Evolutionary conservation across 352 stramenopile genomes (phyloP), one percentile per base, ranked within the genome.

Genomic region (Elongisporangium anandrum): DNA sequence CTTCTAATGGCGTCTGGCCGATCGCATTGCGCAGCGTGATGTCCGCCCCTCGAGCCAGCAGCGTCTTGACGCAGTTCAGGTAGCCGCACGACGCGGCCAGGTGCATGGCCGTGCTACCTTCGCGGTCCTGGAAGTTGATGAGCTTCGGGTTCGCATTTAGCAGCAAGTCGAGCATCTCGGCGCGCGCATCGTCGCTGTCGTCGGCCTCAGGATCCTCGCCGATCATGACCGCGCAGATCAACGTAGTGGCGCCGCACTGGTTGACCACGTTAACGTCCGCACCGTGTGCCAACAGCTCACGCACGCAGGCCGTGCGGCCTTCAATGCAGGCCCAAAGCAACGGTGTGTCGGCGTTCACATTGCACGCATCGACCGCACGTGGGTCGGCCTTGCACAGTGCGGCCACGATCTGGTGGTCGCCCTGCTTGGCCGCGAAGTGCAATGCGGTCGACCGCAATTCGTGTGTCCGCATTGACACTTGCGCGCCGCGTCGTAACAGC

Each of bases 271-370:
- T 83, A 5, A 86, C 79, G 24, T 92, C 73, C 19, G 82, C 85
- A 6, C 72, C 67, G 57, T 87, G 67, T 24, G 71, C 59, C 13
- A 95, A 68, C 49, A 92, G 61, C 61, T 84, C 79, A 39, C 79
- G 80, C n/a, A 89, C 83, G 12, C 81, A 80, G 41, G 84, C 81
- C 3, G 68, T 60, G 16, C 79, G 74, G 5, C 80, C 84, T 81
- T 94, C 85, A 61, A 89, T 91, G 21, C 85, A 94, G 24, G 85
- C 81, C 85, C 85, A 94, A 47, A 91, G 79, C 24, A 94, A 59
- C 53, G 85, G 85, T 34, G 85, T 94, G 52, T 94, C 77, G 23
- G 69, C 75, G 49, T 94, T 88, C 9, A 86, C 63, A 56, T 94
- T 94, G 66, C 75, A 81, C 52, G 64, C 79, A 58, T 94, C 82